These are phyloP conservation scores for Citrus mangshanensis DNA, from an alignment of 345 rosid genomes.

Conservation along the genomic window DNA sequence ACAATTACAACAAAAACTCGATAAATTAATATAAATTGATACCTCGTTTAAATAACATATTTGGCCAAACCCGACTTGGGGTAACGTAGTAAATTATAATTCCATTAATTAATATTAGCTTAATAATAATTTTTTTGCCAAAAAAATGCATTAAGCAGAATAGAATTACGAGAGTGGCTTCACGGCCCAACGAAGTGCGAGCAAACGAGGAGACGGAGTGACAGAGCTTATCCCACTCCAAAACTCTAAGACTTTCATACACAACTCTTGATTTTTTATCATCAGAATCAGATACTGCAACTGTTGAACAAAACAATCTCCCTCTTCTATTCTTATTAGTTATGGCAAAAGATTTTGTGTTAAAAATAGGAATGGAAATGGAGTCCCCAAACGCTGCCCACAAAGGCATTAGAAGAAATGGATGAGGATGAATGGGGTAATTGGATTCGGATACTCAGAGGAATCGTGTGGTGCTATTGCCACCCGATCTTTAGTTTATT, in stretches of 20 bases:
- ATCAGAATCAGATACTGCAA: conserved; percentile 1
- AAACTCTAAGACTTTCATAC: conserved; percentile 53
- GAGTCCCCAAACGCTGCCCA: neutral
- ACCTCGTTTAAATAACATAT: too few relatives aligned
- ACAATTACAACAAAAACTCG: neutral
- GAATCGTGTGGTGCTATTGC: neutral
- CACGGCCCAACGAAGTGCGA: conserved; percentile 68
- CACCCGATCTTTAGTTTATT: too few relatives aligned
- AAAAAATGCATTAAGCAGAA: neutral
- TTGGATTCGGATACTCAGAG: neutral
- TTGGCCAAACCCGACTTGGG: too few relatives aligned
- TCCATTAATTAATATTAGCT: too few relatives aligned
- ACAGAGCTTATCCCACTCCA: conserved; percentile 94
- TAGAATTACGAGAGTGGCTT: conserved; percentile 45
- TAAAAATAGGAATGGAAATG: neutral
- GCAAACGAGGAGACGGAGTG: conserved; percentile 78
- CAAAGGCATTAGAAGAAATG: neutral
- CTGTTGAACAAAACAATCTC: neutral
- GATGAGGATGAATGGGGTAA: neutral
- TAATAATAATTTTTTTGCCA: too few relatives aligned
- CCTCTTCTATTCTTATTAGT: neutral
- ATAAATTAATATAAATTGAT: too few relatives aligned
- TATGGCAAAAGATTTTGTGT: neutral
- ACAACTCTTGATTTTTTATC: conserved; percentile 27
- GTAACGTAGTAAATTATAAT: too few relatives aligned